Base-by-base conservation (phyloP, 345 rosid species). In the Lumnitzera racemosa region DNA sequence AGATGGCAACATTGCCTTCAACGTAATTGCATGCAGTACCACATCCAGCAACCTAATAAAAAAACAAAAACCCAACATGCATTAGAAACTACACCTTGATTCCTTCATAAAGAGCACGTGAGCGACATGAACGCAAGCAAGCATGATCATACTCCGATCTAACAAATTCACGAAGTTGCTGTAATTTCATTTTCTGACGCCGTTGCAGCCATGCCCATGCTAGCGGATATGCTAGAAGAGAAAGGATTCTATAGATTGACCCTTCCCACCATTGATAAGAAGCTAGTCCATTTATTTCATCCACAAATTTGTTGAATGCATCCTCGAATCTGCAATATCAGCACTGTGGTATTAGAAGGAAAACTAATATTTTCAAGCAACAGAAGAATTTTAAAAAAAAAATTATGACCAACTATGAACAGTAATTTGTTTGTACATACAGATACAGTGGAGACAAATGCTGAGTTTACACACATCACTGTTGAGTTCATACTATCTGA, bases 221-320 rank as follows among this genome's bases (percentile, higher is more conserved):
- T 56, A 91, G 84, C 36, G 96, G 98, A 78, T 83, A 86, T n/a
- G 87, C 96, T 70, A 88, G 76, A 72, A 86, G 55, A 57, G 87
- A 81, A 59, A 91, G 89, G 68, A 88, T 61, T 65, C 80, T 83
- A 77, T 84, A 80, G 29, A 86, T 65, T 3, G 90, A 84, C 69
- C 98, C 98, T 77, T 86, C 95, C 98, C 98, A 91, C 98, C 98
- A 91, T 67, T 86, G 96, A 66, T 88, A 91, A 49, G 91, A 81
- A 70, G 98, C 95, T 73, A 91, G 68, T 65, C 67, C 75, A 76
- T 91, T 91, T 67, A 91, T 83, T 76, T 91, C 95, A 67, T 88
- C 91, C 63, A 86, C 96, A 81, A 91, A 91, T 67, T 81, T 83
- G 61, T 77, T 81, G 73, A 81, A 91, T 12, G 91, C 98, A 70